These are phyloP conservation scores for Paraleonurus japonicus DNA, from an alignment of 257 asterid species.

Conservation along the genomic window DNA sequence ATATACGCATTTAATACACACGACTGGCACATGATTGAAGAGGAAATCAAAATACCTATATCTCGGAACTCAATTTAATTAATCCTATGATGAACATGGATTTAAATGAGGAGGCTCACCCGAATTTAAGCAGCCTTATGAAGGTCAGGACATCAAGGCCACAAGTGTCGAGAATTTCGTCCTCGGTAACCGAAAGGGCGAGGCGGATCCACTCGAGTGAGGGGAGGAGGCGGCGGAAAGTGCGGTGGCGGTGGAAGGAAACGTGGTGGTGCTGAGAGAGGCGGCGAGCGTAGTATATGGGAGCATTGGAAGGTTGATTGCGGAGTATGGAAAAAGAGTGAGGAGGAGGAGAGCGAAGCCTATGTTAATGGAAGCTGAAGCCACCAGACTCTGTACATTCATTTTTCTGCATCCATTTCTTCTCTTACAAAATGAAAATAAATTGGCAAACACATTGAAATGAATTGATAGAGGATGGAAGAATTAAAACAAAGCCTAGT, in stretches of 20 bases:
- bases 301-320: slow-evolving; percentile 63
- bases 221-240: slow-evolving; percentile 54
- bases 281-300: slow-evolving; percentile 74
- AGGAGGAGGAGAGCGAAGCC: slow-evolving; percentile 64
- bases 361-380: slow-evolving; percentile 74
- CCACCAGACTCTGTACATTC: slow-evolving; percentile 66
- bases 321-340: slow-evolving; percentile 67
- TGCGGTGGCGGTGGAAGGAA: slow-evolving; percentile 38
- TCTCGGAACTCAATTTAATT: not conserved
- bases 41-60: not conserved
- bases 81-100: not conserved
- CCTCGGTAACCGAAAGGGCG: slow-evolving; percentile 55
- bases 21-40: not conserved
- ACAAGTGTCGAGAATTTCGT: slow-evolving; percentile 62
- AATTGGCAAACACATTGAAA: not conserved
- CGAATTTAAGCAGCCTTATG: slow-evolving; percentile 73
- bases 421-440: not conserved
- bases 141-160: slow-evolving; percentile 85
- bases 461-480: slow-evolving; percentile 1
- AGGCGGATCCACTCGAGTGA: slow-evolving; percentile 68
- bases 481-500: too few relatives aligned
- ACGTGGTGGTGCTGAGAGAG: slow-evolving; percentile 57
- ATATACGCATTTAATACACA: not conserved
- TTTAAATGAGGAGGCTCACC: slow-evolving; percentile 41
- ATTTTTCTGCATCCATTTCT: slow-evolving; percentile 50